These are phyloP conservation scores for Diaporthe nobilis DNA, from an alignment of 2,329 filamentous ascomycete species.

Conservation along the genomic window DNA sequence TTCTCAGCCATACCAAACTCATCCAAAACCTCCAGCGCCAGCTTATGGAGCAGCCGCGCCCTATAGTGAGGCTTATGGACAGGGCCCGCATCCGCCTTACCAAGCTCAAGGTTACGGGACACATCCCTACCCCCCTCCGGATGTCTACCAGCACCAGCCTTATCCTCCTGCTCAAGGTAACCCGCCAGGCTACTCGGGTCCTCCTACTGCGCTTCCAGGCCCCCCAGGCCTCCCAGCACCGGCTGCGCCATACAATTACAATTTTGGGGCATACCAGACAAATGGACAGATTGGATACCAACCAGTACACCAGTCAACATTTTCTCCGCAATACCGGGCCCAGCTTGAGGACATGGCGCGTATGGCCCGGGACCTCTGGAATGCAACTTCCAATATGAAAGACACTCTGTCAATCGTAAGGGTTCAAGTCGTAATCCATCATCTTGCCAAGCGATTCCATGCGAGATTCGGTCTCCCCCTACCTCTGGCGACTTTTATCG, in stretches of 20 bases:
- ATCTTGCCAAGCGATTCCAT: slow-evolving; percentile 71
- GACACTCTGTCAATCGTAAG: slow-evolving; percentile 74
- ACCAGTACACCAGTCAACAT: slow-evolving; percentile 45
- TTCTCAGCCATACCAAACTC: slow-evolving; percentile 44
- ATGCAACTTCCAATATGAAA: slow-evolving; percentile 69
- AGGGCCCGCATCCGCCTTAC: slow-evolving; percentile 48
- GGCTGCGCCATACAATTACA: slow-evolving; percentile 44
- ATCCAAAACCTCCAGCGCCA: slow-evolving; percentile 46
- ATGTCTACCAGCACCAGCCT: slow-evolving; percentile 42
- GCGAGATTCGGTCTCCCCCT: slow-evolving; percentile 70
- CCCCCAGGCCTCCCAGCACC: slow-evolving; percentile 37
- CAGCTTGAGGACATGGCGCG: slow-evolving; percentile 68
- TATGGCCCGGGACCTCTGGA: slow-evolving; percentile 75
- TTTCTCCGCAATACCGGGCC: slow-evolving; percentile 59
- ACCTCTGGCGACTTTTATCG: slow-evolving; percentile 71
- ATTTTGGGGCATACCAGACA: slow-evolving; percentile 45
- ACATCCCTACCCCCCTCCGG: slow-evolving; percentile 44
- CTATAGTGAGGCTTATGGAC: slow-evolving; percentile 51
- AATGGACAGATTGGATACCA: slow-evolving; percentile 43
- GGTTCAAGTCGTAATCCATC: slow-evolving; percentile 74
- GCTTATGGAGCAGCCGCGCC: slow-evolving; percentile 51
- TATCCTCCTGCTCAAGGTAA: slow-evolving; percentile 47
- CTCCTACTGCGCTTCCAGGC: slow-evolving; percentile 33
- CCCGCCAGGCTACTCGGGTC: slow-evolving; percentile 38
- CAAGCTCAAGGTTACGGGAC: slow-evolving; percentile 39